phyloP scores from a whole-genome alignment of 228 moss, liverwort and hornwort species.

The Sphagnum magellanicum region DNA sequence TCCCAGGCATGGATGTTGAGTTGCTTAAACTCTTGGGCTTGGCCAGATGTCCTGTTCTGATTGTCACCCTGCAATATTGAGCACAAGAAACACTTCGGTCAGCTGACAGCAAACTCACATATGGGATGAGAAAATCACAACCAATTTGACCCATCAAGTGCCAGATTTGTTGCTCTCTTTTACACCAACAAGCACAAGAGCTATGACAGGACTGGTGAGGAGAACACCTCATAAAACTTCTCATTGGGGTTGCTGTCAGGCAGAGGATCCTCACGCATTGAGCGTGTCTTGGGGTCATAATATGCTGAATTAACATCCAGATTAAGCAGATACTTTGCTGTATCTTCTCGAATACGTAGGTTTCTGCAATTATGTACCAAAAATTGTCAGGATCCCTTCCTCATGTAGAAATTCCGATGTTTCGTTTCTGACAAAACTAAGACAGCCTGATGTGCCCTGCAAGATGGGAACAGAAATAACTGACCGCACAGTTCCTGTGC shows the following conservation, averaged over 20 bases:
- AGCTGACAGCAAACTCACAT: too few relatives aligned
- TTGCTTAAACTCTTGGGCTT: constrained; percentile 94
- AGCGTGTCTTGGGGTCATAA: constrained; percentile 94
- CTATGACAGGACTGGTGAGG: background rate
- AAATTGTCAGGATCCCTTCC: too few relatives aligned
- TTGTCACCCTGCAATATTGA: constrained; percentile 66
- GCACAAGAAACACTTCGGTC: too few relatives aligned
- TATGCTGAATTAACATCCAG: constrained; percentile 90
- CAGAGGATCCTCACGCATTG: constrained; percentile 98
- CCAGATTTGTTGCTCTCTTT: too few relatives aligned
- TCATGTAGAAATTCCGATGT: too few relatives aligned
- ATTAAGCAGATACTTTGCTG: constrained; percentile 93
- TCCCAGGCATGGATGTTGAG: constrained; percentile 99
- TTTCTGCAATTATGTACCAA: constrained; percentile 35
- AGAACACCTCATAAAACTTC: constrained; percentile 83
- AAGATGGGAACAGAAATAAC: constrained; percentile 6
- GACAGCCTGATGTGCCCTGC: too few relatives aligned
- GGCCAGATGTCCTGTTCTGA: constrained; percentile 84
- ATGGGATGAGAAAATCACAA: too few relatives aligned
- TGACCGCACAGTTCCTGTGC: constrained; percentile 94
- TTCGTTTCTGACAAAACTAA: too few relatives aligned
- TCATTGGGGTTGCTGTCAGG: constrained; percentile 96
- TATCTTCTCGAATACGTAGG: constrained; percentile 95
- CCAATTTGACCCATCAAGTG: too few relatives aligned
- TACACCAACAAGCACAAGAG: too few relatives aligned